Base-by-base conservation (phyloP, 2,329 filamentous ascomycete species). In the Talaromyces sp. region DNA sequence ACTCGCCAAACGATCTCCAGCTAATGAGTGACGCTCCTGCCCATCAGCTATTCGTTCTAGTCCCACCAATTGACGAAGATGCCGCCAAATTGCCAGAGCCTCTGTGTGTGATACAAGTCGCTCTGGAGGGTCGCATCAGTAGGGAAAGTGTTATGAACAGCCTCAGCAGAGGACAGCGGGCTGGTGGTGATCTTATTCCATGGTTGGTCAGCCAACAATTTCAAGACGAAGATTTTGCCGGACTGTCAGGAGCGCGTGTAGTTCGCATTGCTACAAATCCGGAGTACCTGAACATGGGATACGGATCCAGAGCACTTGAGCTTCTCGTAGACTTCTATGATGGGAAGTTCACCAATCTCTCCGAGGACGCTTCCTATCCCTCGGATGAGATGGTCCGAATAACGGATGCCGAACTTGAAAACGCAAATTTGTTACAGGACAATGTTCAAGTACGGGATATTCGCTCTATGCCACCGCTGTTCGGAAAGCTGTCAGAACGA, bases 171-270 rank as follows among this genome's bases (percentile, higher is more conserved):
- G 96, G 95, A 42, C 90, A 95, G 73, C 85, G 95, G 68, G 92
- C 94, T 1, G 88, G 91, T 44, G 95, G 95, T 69, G 95, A 99
- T 75, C 80, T 99, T 59, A 99, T 99, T 61, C 95, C 95, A 0
- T 99, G 95, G 95, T 85, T 98, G 34, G 91, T 99, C 65, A 96
- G 92, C 73, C 93, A 98, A 73, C 95, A 99, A 73, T 99, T 96
- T 80, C 95, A 98, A 72, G 95, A 99, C 69, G 92, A 96, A 67
- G 92, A 97, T 67, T 99, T 99, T 73, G 95, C 94, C 12, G 89
- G 90, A 47, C 83, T 99, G 0, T 98, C 94, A 14, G 96, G 95
- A 61, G 95, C 94, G 36, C 87, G 95, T 64, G 81, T 99, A 54
- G 94, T 99, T 16, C 87, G 95, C 56, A 98, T 99, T 70, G 95